phyloP scores from a whole-genome alignment of 2,329 filamentous ascomycete genomes.

The Fusarium goolgardi region DNA sequence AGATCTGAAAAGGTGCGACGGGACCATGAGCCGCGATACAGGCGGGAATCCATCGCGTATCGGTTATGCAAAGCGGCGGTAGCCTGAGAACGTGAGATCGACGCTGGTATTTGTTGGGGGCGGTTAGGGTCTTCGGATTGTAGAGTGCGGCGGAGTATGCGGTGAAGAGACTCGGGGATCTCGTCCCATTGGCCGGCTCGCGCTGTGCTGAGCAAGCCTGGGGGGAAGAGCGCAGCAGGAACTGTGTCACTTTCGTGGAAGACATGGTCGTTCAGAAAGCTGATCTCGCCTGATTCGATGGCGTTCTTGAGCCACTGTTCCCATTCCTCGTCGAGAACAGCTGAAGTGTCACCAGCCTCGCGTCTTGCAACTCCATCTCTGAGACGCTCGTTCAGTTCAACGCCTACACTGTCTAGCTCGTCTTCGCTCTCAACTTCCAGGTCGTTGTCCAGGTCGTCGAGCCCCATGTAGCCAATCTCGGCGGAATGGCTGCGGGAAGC shows the following conservation, averaged over 20 bases:
- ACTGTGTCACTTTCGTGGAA: conserved; percentile 48
- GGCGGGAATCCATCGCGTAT: conserved; percentile 31
- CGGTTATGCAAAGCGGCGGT: conserved; percentile 30
- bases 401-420: conserved; percentile 67
- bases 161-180: conserved; percentile 67
- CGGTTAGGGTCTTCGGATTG: conserved; percentile 52
- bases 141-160: conserved; percentile 62
- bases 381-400: conserved; percentile 72
- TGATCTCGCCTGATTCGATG: conserved; percentile 70
- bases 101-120: conserved; percentile 29
- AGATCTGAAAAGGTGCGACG: conserved; percentile 51
- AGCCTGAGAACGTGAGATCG: conserved; percentile 20
- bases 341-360: conserved; percentile 68
- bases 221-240: conserved; percentile 59
- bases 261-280: conserved; percentile 58
- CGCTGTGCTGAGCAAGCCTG: conserved; percentile 65
- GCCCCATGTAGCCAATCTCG: conserved; percentile 34
- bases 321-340: conserved; percentile 76
- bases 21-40: conserved; percentile 33
- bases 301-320: conserved; percentile 80
- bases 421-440: conserved; percentile 65
- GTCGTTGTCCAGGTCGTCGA: conserved; percentile 49
- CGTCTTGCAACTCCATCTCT: conserved; percentile 71
- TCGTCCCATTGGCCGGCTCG: conserved; percentile 67
- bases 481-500: conserved; percentile 24